Evolutionary conservation across 106 monocot genomes (phyloP), one percentile per base, ranked within the genome.

Genomic region (Platanthera zijinensis): DNA sequence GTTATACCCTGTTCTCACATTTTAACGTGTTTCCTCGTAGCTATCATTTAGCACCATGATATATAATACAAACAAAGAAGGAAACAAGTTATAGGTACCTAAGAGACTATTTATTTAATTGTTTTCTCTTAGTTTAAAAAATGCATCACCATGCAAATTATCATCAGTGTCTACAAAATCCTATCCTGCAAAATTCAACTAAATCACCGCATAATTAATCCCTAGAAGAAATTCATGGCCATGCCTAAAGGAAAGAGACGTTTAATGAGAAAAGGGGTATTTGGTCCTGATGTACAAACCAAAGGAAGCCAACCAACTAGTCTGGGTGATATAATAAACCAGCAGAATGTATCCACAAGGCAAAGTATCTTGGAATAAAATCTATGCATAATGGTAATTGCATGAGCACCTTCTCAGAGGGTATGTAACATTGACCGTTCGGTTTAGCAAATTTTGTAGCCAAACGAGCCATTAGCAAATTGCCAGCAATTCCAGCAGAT

Each of bases 371-470:
- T 19, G 19, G 18, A 61, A 21, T 66, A 66, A 66, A 66, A 32
- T 66, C 28, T 12, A 66, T 30, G 11, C 12, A 30, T 66, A 10
- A 8, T 10, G 32, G 28, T 66, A 66, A 2, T 12, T 66, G 32
- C 32, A 70, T 70, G 48, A 70, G 14, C 22, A 51, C 93, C 87
- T 94, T 90, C 56, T 90, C 85, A 82, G 79, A 59, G 74, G 88
- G 84, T 52, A 97, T 89, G 74, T 78, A 92, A 79, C 78, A 87
- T 80, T 97, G 97, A 19, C 94, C 94, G 86, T 97, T 94, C 52
- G 94, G 94, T 87, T 97, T 97, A 52, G 97, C 97, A 73, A 83
- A 83, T 80, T 81, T 87, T 71, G 97, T 97, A 76, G 97, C 97
- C 72, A 97, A 78, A 28, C 91, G 91, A 64, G 97, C 94, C 74